These are phyloP conservation scores for Stevia rebaudiana DNA, from an alignment of 140 eudicot species.

Conservation along the genomic window DNA sequence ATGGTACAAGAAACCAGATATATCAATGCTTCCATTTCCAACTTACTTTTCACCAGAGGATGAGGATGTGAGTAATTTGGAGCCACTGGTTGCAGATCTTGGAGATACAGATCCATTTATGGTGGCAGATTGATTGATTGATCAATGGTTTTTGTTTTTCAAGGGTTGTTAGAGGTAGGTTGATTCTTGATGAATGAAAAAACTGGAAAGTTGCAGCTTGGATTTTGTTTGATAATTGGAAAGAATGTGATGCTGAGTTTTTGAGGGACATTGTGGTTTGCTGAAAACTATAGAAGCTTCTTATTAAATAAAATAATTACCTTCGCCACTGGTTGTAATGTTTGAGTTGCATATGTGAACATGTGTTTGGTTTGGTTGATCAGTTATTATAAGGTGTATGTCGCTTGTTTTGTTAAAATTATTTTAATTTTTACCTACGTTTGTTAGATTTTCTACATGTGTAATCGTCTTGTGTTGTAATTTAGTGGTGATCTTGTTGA, in stretches of 20 bases:
- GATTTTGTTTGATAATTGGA: neutral
- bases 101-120: constrained; percentile 73
- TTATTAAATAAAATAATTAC: neutral
- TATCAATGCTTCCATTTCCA: constrained; percentile 73
- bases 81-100: constrained; percentile 67
- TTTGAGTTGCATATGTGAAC: too few species aligned
- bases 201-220: constrained; percentile 13
- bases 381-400: too few species aligned
- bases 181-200: constrained; percentile 20
- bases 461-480: too few species aligned
- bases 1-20: constrained; percentile 72
- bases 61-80: constrained; percentile 48
- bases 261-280: neutral
- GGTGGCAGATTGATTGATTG: constrained; percentile 72
- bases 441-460: too few species aligned
- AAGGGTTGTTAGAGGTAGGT: constrained; percentile 7
- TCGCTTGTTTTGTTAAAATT: too few species aligned
- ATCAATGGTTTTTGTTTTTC: neutral
- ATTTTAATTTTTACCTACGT: too few species aligned
- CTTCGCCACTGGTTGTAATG: too few species aligned
- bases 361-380: too few species aligned
- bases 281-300: neutral
- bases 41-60: constrained; percentile 68
- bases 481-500: too few species aligned
- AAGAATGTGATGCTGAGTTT: neutral